Conservation (phyloP, 345 rosid species). For the Trapa bicornis region DNA sequence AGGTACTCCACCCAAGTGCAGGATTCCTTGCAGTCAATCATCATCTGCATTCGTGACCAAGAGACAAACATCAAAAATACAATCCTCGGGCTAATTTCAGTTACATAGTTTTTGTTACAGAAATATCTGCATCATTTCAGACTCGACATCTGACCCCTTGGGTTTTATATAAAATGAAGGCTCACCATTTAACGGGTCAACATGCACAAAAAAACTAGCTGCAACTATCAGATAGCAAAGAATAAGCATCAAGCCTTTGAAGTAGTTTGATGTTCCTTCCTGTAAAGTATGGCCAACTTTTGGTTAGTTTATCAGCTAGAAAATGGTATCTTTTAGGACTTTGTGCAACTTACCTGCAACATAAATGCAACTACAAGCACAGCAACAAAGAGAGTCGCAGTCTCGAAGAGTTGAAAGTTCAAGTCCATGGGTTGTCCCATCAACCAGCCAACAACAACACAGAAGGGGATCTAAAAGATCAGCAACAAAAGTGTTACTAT, state of each 20-base stretch:
- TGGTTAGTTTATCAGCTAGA: not conserved
- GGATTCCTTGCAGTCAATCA: not conserved
- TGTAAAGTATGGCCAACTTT: constrained; percentile 8
- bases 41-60: not conserved
- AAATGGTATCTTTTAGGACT: not conserved
- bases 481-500: not conserved
- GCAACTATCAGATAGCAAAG: constrained; percentile 38
- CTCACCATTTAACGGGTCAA: constrained; percentile 25
- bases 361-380: constrained; percentile 35
- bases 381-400: constrained; percentile 30
- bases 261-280: constrained; percentile 42
- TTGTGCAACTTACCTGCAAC: constrained; percentile 27
- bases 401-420: constrained; percentile 36
- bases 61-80: not conserved
- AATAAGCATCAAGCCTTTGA: constrained; percentile 40
- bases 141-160: not conserved
- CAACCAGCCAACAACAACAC: constrained; percentile 31
- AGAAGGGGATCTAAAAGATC: constrained; percentile 27
- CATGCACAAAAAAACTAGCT: constrained; percentile 38
- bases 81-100: not conserved
- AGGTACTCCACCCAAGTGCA: not conserved
- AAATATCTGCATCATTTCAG: not conserved
- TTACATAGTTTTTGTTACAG: not conserved
- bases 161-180: not conserved
- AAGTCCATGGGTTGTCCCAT: constrained; percentile 37